A percentile compares a stretch with the other conserved stretches of the same genome.
phyloP scores from a whole-genome alignment of 176 grass and related monocot species.

The Ensete ventricosum region DNA sequence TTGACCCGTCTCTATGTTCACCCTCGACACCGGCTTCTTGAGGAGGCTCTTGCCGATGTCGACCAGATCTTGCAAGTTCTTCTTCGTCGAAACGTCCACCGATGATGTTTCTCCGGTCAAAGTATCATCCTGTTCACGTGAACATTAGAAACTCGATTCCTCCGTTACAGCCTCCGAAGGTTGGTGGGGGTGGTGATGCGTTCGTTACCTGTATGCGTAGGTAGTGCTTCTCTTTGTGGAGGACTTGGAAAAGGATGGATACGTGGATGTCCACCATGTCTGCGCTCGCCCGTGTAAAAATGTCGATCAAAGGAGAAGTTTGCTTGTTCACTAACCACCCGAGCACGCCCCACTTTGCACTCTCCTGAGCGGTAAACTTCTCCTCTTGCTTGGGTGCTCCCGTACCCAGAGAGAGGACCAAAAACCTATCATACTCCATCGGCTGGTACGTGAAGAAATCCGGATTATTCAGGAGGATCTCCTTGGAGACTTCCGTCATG shows the following conservation, averaged over 20 bases:
- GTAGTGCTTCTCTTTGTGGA: slow-evolving; percentile 21
- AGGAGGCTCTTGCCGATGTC: slow-evolving; percentile 33
- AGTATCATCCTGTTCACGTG: slow-evolving; percentile 32
- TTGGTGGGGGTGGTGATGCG: not conserved
- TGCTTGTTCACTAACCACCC: slow-evolving; percentile 48
- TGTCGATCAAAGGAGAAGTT: slow-evolving; percentile 44
- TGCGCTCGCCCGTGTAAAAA: slow-evolving; percentile 49
- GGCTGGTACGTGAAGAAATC: too few relatives aligned
- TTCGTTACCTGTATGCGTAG: slow-evolving; percentile 54
- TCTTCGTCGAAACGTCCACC: slow-evolving; percentile 46
- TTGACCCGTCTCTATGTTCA: too few relatives aligned
- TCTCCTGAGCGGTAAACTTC: slow-evolving; percentile 32
- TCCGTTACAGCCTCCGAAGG: too few relatives aligned
- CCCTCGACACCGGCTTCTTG: too few relatives aligned
- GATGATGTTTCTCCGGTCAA: slow-evolving; percentile 27
- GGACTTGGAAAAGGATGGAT: slow-evolving; percentile 31
- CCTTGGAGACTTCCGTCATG: too few relatives aligned
- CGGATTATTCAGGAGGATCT: too few relatives aligned
- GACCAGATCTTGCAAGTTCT: slow-evolving; percentile 53
- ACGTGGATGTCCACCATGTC: slow-evolving; percentile 80
- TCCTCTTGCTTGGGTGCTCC: slow-evolving; percentile 29
- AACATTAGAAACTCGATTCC: not conserved
- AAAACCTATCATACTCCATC: slow-evolving; percentile 46
- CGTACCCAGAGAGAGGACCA: slow-evolving; percentile 65
- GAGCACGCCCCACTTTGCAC: slow-evolving; percentile 60